Evolutionary conservation across 2,329 filamentous ascomycete genomes (phyloP), one percentile per base, ranked within the genome.

Genomic region (Nannizzia gypsea): DNA sequence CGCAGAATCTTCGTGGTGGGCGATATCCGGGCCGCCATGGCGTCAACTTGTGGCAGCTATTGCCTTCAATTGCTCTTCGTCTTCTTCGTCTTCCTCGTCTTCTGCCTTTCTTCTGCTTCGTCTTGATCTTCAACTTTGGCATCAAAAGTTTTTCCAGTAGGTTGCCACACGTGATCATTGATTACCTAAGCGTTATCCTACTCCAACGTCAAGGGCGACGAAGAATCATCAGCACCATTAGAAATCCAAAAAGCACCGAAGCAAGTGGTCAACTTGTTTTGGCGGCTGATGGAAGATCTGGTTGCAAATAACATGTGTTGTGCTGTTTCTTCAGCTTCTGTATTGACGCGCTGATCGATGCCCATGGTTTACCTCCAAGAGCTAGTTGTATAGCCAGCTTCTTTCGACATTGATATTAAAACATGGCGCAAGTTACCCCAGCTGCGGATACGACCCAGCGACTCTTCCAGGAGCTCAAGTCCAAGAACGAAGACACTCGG

Each of bases 1-100:
- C 92, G 86, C 69, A 97, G 81, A 66, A 97, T 81, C 63, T 80
- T 80, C 59, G 83, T 81, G 58, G 83, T 81, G 36, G 83, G 83
- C 62, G 83, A 86, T 63, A 79, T 63, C 64, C 74, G 74, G 60
- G 70, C 70, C 61, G 75, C 68, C 62, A 65, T 65, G 56, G 46
- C 60, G 34, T 46, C 38, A 20, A 34, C 11, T 57, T 2, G 13
- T 40, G 36, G 28, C 55, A 28, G 50, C n/a, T 54, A 15, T 54
- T 17, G 50, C 50, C 28, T 54, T 17, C 50, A 54, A 54, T 54
- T 31, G 50, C 50, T 13, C 50, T 50, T 20, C 20, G 3, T 26
- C n/a, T 13, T 17, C 20, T 50, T 50, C 44, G 17, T 50, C 44
- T 50, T 11, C 42, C 20, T 46, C 44, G 22, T 11, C 42, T n/a